phyloP scores from a whole-genome alignment of 164 flowering plant genomes.

The Chloranthus sessilifolius region DNA sequence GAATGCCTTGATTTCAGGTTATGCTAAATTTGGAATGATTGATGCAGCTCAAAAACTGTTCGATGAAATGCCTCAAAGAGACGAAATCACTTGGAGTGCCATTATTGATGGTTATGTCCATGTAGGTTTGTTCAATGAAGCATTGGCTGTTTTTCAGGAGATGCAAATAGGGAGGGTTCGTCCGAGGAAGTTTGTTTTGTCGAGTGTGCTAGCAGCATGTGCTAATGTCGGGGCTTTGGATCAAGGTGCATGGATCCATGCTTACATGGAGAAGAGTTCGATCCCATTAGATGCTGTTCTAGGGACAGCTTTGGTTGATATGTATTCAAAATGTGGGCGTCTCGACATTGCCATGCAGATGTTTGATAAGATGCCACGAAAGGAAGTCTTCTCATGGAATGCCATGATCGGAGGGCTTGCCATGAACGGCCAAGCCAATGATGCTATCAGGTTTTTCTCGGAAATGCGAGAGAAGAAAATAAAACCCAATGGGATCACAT shows the following conservation, averaged over 20 bases:
- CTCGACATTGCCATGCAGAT: constrained; percentile 35
- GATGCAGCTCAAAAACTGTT: constrained; percentile 34
- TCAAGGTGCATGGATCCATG: constrained; percentile 42
- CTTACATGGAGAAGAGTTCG: constrained; percentile 22
- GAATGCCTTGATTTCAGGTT: constrained; percentile 49
- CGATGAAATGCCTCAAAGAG: constrained; percentile 33
- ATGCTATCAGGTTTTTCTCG: constrained; percentile 27
- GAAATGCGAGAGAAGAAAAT: constrained; percentile 20
- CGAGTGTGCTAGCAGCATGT: constrained; percentile 39
- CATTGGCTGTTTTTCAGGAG: constrained; percentile 33
- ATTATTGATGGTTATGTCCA: constrained; percentile 51
- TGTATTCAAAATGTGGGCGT: constrained; percentile 41
- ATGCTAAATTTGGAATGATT: constrained; percentile 30
- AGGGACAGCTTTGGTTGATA: constrained; percentile 36
- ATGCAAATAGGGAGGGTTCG: constrained; percentile 33
- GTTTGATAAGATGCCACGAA: constrained; percentile 27
- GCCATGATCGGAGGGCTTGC: constrained; percentile 44
- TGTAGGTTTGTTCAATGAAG: constrained; percentile 33
- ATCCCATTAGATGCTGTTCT: constrained; percentile 22
- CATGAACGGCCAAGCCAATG: constrained; percentile 32
- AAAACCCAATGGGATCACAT: constrained; percentile 34
- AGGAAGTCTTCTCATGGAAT: constrained; percentile 38
- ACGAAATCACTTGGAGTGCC: constrained; percentile 62
- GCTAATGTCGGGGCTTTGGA: constrained; percentile 43
- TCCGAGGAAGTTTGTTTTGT: constrained; percentile 23